Conservation (phyloP, 345 rosid species). For the Sisymbrium altissimum region DNA sequence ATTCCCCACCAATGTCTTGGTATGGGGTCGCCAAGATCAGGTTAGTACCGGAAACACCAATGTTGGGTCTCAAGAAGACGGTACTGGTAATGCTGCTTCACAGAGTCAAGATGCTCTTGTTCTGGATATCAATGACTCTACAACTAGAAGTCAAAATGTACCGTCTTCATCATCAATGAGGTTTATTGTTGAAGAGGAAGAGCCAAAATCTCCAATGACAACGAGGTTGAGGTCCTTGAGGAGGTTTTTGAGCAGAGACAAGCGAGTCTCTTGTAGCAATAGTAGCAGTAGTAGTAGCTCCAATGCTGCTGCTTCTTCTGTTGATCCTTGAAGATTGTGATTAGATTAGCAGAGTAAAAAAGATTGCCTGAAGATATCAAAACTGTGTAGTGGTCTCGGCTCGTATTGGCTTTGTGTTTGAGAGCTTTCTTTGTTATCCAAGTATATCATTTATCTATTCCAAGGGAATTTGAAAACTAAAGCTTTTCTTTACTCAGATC, state of each 20-base stretch:
- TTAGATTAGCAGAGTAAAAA: slow-evolving; percentile 19
- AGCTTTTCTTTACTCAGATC: not conserved
- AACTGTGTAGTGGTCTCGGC: slow-evolving; percentile 20
- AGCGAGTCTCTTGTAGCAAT: slow-evolving; percentile 48
- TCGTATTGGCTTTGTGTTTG: slow-evolving; percentile 18
- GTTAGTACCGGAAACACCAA: slow-evolving; percentile 50
- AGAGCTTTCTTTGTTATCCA: slow-evolving; percentile 15
- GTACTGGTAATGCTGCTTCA: slow-evolving; percentile 36
- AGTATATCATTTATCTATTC: slow-evolving; percentile 5
- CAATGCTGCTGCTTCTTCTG: slow-evolving; percentile 44
- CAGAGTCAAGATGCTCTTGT: slow-evolving; percentile 33
- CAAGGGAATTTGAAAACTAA: not conserved
- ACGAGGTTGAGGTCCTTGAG: slow-evolving; percentile 75
- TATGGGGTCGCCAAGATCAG: slow-evolving; percentile 76
- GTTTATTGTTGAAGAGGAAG: slow-evolving; percentile 52
- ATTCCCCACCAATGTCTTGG: slow-evolving; percentile 88
- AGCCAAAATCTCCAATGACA: slow-evolving; percentile 64
- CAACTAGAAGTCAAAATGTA: slow-evolving; percentile 39
- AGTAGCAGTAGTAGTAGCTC: slow-evolving; percentile 35
- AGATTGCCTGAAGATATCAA: slow-evolving; percentile 25
- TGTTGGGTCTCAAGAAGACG: slow-evolving; percentile 45
- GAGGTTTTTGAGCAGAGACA: slow-evolving; percentile 81
- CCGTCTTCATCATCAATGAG: slow-evolving; percentile 27
- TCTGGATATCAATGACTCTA: slow-evolving; percentile 50
- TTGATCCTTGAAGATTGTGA: slow-evolving; percentile 42